Evolutionary conservation across 2,329 filamentous ascomycete species (phyloP).

Genomic region (Nigrospora oryzae): DNA sequence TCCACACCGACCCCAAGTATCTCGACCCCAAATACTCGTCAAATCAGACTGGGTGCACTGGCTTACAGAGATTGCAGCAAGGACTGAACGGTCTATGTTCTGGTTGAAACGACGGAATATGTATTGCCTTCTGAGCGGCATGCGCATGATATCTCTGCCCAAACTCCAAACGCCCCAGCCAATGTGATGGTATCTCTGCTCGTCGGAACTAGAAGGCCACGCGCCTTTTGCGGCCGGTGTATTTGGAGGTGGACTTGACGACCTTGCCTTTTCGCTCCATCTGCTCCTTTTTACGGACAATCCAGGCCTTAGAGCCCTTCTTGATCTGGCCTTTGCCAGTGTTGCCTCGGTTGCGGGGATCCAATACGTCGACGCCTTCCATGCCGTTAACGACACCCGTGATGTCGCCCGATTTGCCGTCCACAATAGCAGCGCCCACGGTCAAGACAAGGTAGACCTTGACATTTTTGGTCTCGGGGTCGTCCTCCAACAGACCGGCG

Average conservation of each 20-base stretch:
- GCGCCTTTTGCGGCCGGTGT: constrained; percentile 82
- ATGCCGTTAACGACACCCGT: constrained; percentile 83
- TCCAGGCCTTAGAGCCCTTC: constrained; percentile 83
- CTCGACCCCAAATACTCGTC: too few relatives aligned
- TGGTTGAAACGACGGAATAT: too few relatives aligned
- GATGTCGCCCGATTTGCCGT: constrained; percentile 63
- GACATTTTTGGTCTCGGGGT: constrained; percentile 89
- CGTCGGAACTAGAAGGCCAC: constrained; percentile 53
- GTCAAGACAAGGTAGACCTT: constrained; percentile 96
- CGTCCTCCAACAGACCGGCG: constrained; percentile 89
- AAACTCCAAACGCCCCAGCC: constrained; percentile 15
- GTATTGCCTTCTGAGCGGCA: too few relatives aligned
- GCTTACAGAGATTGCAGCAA: too few relatives aligned
- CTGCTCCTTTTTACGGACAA: constrained; percentile 80
- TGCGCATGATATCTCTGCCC: not conserved
- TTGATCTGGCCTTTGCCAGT: constrained; percentile 46
- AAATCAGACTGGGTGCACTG: too few relatives aligned
- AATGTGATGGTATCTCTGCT: constrained; percentile 13
- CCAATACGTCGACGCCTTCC: constrained; percentile 78
- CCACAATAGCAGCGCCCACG: constrained; percentile 56
- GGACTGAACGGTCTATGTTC: too few relatives aligned
- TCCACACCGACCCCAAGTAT: too few relatives aligned
- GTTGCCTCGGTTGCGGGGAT: constrained; percentile 49
- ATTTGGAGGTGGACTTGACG: constrained; percentile 86
- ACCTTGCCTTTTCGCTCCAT: constrained; percentile 93